A percentile compares a stretch with the other conserved stretches of the same genome.
phyloP scores from a whole-genome alignment of 2,329 filamentous ascomycete species.

The Tothia fuscella region DNA sequence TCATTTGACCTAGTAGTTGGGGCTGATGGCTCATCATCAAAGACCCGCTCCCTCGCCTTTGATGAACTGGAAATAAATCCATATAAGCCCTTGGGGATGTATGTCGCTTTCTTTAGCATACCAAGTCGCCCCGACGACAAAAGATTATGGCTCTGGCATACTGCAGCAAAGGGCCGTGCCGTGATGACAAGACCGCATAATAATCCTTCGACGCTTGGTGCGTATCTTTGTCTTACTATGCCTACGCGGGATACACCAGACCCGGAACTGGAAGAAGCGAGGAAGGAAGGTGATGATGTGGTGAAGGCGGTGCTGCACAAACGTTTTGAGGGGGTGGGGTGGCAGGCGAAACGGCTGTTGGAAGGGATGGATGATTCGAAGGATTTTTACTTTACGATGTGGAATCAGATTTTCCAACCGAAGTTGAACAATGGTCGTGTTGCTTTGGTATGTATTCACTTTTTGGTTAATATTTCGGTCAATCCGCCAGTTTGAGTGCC shows the following conservation, averaged over 20 bases:
- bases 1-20: conserved; percentile 17
- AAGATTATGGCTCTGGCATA: conserved; percentile 14
- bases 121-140: conserved; percentile 18
- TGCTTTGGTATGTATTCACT: too few relatives aligned
- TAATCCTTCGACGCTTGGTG: conserved; percentile 12
- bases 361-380: conserved; percentile 8
- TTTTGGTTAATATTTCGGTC: too few relatives aligned
- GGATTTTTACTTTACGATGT: conserved; percentile 10
- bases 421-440: conserved; percentile 6
- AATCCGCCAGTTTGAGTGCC: too few relatives aligned
- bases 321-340: conserved; percentile 10
- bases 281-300: conserved; percentile 16
- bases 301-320: conserved; percentile 16
- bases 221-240: conserved; percentile 14
- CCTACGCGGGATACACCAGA: conserved; percentile 14
- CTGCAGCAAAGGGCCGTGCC: conserved; percentile 13
- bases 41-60: conserved; percentile 13
- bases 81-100: conserved; percentile 22
- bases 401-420: conserved; percentile 7
- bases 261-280: conserved; percentile 21
- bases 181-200: conserved; percentile 18
- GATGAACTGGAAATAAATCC: conserved; percentile 18
- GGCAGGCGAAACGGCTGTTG: conserved; percentile 9
- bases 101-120: conserved; percentile 31
- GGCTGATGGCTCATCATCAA: conserved; percentile 16